Evolutionary conservation across 805 yeast species (phyloP).

Genomic region (Saturnispora saitoi): DNA sequence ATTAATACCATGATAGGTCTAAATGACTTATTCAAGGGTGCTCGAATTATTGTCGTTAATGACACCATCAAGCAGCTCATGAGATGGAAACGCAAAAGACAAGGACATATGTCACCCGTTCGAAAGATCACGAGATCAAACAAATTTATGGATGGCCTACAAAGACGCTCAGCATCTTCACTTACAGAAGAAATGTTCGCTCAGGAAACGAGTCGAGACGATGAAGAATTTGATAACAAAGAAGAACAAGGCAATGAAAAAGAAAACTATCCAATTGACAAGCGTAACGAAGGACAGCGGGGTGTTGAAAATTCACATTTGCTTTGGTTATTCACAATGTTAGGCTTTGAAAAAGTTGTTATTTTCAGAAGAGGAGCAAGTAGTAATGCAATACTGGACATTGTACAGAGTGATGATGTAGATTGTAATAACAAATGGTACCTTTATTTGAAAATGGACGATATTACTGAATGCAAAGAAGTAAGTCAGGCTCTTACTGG

Average conservation of each 20-base stretch:
- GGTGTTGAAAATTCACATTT: not conserved
- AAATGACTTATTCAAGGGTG: conserved; percentile 31
- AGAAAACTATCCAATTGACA: not conserved
- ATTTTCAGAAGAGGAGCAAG: not conserved
- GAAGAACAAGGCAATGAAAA: not conserved
- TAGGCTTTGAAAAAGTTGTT: not conserved
- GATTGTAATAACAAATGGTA: not conserved
- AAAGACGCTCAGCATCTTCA: conserved; percentile 16
- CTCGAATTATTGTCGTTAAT: conserved; percentile 31
- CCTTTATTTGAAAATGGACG: not conserved
- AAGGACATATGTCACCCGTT: not conserved
- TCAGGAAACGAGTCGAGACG: conserved; percentile 1
- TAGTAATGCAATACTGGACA: not conserved
- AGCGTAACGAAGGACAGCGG: not conserved
- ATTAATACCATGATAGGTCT: conserved; percentile 36
- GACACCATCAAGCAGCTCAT: conserved; percentile 7
- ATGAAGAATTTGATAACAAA: conserved; percentile 1
- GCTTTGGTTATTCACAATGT: not conserved
- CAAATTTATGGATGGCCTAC: not conserved
- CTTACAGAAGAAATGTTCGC: not conserved
- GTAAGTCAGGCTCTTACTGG: not conserved
- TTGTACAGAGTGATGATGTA: not conserved
- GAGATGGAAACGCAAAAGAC: not conserved
- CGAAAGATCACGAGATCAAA: not conserved
- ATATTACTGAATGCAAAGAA: not conserved